These are phyloP conservation scores for Wickerhamomyces tratensis DNA, from an alignment of 805 yeast genomes.

Conservation along the genomic window DNA sequence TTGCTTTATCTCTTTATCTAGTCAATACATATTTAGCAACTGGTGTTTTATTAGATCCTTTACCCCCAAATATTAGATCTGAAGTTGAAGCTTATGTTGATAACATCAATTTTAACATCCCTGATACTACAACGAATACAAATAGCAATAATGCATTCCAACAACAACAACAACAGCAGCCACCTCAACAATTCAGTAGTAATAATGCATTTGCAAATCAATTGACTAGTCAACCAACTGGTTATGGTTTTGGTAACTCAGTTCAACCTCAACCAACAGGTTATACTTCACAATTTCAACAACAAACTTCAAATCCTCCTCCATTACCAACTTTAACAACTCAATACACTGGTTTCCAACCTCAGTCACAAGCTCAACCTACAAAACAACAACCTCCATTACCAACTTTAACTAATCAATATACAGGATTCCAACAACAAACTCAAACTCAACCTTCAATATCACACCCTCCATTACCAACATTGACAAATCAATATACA, in stretches of 20 bases:
- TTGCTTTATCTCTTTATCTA: constrained; percentile 41
- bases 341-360: not conserved
- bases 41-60: too few species aligned
- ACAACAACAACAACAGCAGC: constrained; percentile 13
- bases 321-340: not conserved
- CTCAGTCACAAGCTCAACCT: not conserved
- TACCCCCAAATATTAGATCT: constrained; percentile 45
- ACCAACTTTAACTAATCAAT: constrained; percentile 31
- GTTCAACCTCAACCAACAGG: constrained; percentile 11
- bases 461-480: too few species aligned
- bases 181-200: constrained; percentile 15
- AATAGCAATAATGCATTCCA: constrained; percentile 16
- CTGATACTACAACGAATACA: constrained; percentile 15
- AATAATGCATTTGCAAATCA: constrained; percentile 5
- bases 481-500: constrained; percentile 71
- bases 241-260: not conserved
- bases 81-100: constrained; percentile 85
- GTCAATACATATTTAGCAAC: too few species aligned
- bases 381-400: too few species aligned
- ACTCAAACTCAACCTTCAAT: not conserved
- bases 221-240: constrained; percentile 1
- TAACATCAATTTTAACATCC: constrained; percentile 70
- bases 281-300: constrained; percentile 4
- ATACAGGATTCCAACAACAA: constrained; percentile 25
- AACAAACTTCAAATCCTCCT: not conserved